Base-by-base conservation (phyloP, 768 basidiomycete species). In the Leccinum subtestaceum region DNA sequence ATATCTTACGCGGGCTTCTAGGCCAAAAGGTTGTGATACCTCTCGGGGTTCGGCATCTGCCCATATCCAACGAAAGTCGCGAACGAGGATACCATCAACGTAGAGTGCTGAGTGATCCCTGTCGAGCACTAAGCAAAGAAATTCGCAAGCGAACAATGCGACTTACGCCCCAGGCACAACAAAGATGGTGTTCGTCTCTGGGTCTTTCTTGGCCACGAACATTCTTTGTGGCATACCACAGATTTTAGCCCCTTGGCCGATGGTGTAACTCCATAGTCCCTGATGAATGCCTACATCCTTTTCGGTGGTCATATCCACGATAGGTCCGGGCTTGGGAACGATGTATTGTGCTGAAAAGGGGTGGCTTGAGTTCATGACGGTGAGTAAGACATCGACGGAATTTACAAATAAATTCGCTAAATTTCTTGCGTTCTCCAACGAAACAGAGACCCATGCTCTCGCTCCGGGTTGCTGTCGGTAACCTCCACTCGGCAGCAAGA, bases 361-460 rank as follows among this genome's bases (percentile, higher is more conserved):
- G 0, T 45, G 5, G 53, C 49, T 40, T 56, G 8, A 52, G 43
- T 8, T 25, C 17, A 3, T 21, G 38, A n/a, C 15, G 46, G 52
- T 7, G 19, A 34, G n/a, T 6, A 38, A 13, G n/a, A 36, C 10
- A 51, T 4, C 40, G 38, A 55, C 36, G 27, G 53, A 23, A 73
- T 82, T 61, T 60, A 89, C 92, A 82, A 52, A 95, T 71, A 68
- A 95, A 98, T 9, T 82, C 74, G 27, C 80, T 77, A 63, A 96
- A 95, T 51, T 76, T 81, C 10, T 79, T 78, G 66, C 88, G 85
- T 68, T 95, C 84, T 5, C 95, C 95, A 1, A 98, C 86, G 63
- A 98, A 98, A 67, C 95, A 98, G 17, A 98, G 81, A 0, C 95
- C 95, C 85, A 96, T 94, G 72, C 91, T 94, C 68, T 98, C 95